These are phyloP conservation scores for Trichosanthes cucumerina DNA, from an alignment of 306 rosid genomes.

Conservation along the genomic window DNA sequence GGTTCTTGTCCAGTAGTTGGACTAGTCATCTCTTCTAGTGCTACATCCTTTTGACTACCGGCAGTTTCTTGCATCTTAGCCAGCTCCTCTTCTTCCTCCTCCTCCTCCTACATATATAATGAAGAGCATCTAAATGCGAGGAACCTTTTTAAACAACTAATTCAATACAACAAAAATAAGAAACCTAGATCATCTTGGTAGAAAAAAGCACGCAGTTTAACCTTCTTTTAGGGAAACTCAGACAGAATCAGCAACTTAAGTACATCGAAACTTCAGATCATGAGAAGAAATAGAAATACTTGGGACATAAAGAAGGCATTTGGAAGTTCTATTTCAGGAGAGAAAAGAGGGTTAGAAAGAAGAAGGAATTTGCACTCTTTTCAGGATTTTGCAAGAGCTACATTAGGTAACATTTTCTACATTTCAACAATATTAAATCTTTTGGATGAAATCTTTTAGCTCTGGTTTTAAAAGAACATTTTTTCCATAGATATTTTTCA, in stretches of 20 bases:
- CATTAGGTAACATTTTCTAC: neutral
- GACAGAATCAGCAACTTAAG: neutral
- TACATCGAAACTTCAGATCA: neutral
- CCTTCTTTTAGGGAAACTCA: neutral
- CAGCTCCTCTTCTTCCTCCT: constrained; percentile 62
- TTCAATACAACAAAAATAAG: constrained; percentile 5
- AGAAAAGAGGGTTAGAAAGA: neutral
- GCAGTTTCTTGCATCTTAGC: constrained; percentile 45
- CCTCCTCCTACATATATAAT: constrained; percentile 55
- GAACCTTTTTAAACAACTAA: constrained; percentile 3
- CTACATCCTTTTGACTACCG: constrained; percentile 48
- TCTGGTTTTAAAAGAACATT: neutral
- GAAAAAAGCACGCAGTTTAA: neutral
- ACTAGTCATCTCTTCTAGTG: constrained; percentile 62
- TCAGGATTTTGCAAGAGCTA: neutral
- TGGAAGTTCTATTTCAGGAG: neutral
- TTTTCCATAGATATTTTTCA: neutral
- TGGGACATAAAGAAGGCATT: neutral
- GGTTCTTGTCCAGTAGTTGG: constrained; percentile 72
- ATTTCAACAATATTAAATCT: too few relatives aligned
- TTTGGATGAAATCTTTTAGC: neutral
- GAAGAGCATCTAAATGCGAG: neutral
- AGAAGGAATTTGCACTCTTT: neutral
- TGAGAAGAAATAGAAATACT: neutral
- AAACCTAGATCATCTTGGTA: constrained; percentile 1